These are phyloP conservation scores for Botrytis sinoallii DNA, from an alignment of 2,329 filamentous ascomycete genomes.

Conservation along the genomic window DNA sequence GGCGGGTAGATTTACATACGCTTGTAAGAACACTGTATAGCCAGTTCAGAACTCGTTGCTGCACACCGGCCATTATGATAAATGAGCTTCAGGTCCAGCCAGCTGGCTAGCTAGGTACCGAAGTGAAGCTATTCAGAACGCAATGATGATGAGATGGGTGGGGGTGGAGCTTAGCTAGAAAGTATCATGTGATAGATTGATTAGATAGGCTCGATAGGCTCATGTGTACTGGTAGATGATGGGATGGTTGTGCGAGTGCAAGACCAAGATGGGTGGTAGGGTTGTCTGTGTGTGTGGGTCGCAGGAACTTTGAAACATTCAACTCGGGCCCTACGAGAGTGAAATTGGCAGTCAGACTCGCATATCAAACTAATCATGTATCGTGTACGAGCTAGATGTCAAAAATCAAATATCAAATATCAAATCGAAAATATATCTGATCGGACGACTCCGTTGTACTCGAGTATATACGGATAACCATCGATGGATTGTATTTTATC, in stretches of 20 bases:
- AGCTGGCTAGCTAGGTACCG: neutral
- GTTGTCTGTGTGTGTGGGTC: neutral
- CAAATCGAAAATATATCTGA: neutral
- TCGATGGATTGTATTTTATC: neutral
- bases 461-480: too few species aligned
- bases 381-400: too few species aligned
- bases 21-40: constrained; percentile 86
- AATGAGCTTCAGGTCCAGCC: constrained; percentile 19
- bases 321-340: neutral
- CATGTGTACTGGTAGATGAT: too few species aligned
- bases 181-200: neutral
- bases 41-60: constrained; percentile 91
- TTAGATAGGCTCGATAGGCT: too few species aligned
- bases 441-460: neutral
- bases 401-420: neutral
- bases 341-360: neutral
- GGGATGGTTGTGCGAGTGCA: neutral
- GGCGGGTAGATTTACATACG: constrained; percentile 44
- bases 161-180: neutral
- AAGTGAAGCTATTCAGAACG: constrained; percentile 16
- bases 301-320: neutral
- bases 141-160: neutral
- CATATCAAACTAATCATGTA: neutral
- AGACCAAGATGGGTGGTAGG: neutral
- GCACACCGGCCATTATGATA: constrained; percentile 56